Base-by-base conservation (phyloP, 768 basidiomycete species). In the Saitozyma sp. region DNA sequence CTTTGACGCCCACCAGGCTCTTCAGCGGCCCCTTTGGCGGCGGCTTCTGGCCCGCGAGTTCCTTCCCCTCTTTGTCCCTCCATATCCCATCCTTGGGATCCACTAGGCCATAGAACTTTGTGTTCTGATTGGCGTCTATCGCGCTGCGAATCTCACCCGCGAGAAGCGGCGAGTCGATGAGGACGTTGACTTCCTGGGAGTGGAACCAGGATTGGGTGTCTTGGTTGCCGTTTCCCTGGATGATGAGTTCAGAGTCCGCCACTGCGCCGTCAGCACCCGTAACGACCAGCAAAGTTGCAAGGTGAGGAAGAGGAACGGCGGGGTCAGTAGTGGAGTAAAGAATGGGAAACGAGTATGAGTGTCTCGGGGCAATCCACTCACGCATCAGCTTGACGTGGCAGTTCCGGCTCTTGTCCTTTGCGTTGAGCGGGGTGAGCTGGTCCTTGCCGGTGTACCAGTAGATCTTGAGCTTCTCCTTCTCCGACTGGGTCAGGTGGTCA, bases 151-250 rank as follows among this genome's bases (percentile, higher is more conserved):
- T 86, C 57, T 84, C 84, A 45, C 69, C 63, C 54, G 83, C 83
- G 54, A 86, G 78, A 9, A 76, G 71, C 3, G 79, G 65, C 29
- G 82, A 83, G 70, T 86, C 86, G 50, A 86, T 76, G 76, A 87
- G 81, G 59, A 86, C 78, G 70, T 88, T 88, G 67, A 85, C 81
- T 68, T 88, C 87, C 62, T 86, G 85, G 49, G 85, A 86, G 74
- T 88, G 88, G 78, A 81, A 87, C 87, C 87, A 88, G 2, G 84
- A 85, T 70, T 88, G 88, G 3, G 86, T 61, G 82, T 83, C 84
- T 71, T 87, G 87, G 72, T 88, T 88, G 38, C 87, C 87, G 61
- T 85, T 88, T 9, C 87, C 87, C 40, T 82, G 81, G 62, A 88
- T 87, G 17, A 82, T 86, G 56, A 88, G 82, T 58, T 81, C 79